Base-by-base conservation (phyloP, 1,139 yeast species). In the Pichia sp. region DNA sequence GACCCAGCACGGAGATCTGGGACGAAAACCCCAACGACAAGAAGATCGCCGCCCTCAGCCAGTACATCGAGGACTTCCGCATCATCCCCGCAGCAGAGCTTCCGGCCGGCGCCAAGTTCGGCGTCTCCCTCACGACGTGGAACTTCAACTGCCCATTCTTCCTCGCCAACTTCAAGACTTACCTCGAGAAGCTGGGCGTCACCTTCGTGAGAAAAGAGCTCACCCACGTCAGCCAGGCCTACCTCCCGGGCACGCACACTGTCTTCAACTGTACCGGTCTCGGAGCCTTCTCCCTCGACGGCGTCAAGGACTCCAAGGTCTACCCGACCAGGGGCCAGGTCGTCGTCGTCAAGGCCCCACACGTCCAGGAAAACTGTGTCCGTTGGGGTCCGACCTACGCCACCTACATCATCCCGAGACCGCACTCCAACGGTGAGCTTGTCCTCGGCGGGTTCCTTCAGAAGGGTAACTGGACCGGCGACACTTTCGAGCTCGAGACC, bases 321-420 rank as follows among this genome's bases (percentile, higher is more conserved):
- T 81, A 79, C 61, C 87, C 90, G 8, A 80, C 84, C 1, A 72
- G 90, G 55, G 90, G 90, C 4, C 90, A 85, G 64, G 87, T 84
- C 36, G 84, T 84, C 8, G 83, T 84, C 8, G 73, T 82, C 26
- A 75, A 74, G 55, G 84, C 84, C 1, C 85, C 85, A 8, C 82
- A 80, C 61, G 73, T 81, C 57, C 71, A 72, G 49, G 77, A 76
- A 61, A 77, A 77, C 61, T 70, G 68, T 48, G 64, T 78, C 69
- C 70, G 79, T 60, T 82, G 86, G 82, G 81, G 81, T 32, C 69
- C 68, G 10, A 75, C 72, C 47, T 71, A 71, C 55, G 84, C 86
- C 7, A 83, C 87, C 0, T 86, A 86, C 63, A 75, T 84, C 52
- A 85, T 85, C 64, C 88, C 88, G 54, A 76, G 92, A 56, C 89